Base-by-base conservation (phyloP, 352 stramenopile genomes). In the Blastocystis sp. region DNA sequence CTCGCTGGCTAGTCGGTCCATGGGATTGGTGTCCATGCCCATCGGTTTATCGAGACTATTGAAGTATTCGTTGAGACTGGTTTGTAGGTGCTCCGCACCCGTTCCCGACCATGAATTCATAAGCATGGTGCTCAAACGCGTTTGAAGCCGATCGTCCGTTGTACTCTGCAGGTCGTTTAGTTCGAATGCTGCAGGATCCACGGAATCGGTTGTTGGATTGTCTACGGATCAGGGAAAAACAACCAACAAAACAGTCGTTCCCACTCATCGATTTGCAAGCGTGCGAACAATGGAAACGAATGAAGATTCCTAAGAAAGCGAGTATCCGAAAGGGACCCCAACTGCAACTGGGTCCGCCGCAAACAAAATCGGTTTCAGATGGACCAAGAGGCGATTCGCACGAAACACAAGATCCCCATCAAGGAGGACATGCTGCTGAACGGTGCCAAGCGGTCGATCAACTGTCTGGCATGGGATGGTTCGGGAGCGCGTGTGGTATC, bases 391-490 rank as follows among this genome's bases (percentile, higher is more conserved):
- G 27, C 32, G 14, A 61, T 78, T 9, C 2, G 57, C 1, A 32
- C 44, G 36, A 59, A 56, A 38, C 42, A 61, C 65, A 27, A 46
- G 38, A 56, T 78, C 18, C 65, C 65, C 11, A 27, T 78, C 3
- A 78, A 59, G 42, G 57, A 78, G 48, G 65, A 78, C 27, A n/a
- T 61, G 42, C 16, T 78, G 38, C 36, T 78, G 21, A 78, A 46
- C 18, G 59, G 59, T 32, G 73, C 59, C 18, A 40, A 27, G 27
- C 21, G 49, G 75, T 44, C 54, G 16, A 84, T 84, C 34, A 84
- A 84, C 21, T 84, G 73, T 46, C 36, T 84, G 46, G 59, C 54
- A 8, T 73, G 54, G 54, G 73, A 84, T 72, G 32, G 18, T 14
- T 73, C 54, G 4, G 73, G 73, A 38, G 73, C 73, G 21, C 73